These are phyloP conservation scores for Pholiota adiposa DNA, from an alignment of 1,284 basidiomycete species.

Conservation along the genomic window DNA sequence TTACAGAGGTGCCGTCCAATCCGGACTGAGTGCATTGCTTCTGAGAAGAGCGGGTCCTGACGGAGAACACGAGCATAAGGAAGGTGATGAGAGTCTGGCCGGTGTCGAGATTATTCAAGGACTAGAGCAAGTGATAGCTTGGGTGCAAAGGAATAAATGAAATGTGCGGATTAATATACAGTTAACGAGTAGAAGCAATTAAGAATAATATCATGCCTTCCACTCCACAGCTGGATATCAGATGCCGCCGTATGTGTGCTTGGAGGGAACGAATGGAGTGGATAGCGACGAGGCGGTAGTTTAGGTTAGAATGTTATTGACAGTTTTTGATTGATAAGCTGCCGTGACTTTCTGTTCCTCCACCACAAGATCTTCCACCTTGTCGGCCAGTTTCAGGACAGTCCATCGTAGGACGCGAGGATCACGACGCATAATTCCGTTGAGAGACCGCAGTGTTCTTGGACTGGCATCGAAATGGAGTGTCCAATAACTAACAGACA, in stretches of 20 bases:
- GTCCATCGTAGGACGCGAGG: slow-evolving; percentile 86
- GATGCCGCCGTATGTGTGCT: neutral
- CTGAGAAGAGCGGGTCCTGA: slow-evolving; percentile 53
- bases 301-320: slow-evolving; percentile 26
- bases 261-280: neutral
- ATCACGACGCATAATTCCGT: slow-evolving; percentile 72
- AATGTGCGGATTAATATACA: slow-evolving; percentile 9
- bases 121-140: slow-evolving; percentile 39
- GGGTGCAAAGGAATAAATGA: slow-evolving; percentile 14
- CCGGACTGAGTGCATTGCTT: slow-evolving; percentile 64
- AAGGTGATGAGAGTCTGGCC: slow-evolving; percentile 42
- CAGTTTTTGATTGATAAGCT: slow-evolving; percentile 9
- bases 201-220: neutral
- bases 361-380: slow-evolving; percentile 66
- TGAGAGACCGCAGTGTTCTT: slow-evolving; percentile 63
- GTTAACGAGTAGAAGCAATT: neutral
- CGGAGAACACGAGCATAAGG: slow-evolving; percentile 52
- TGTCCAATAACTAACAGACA: slow-evolving; percentile 76
- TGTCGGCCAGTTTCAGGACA: slow-evolving; percentile 79
- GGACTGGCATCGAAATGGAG: slow-evolving; percentile 90
- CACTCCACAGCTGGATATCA: neutral
- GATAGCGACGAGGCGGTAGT: neutral
- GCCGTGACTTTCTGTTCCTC: slow-evolving; percentile 35
- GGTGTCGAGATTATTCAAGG: slow-evolving; percentile 43
- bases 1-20: slow-evolving; percentile 62